A percentile compares a stretch with the other conserved stretches of the same genome.
These are phyloP conservation scores for Daldinia concentrica DNA, from an alignment of 495 filamentous ascomycete species.

Conservation along the genomic window DNA sequence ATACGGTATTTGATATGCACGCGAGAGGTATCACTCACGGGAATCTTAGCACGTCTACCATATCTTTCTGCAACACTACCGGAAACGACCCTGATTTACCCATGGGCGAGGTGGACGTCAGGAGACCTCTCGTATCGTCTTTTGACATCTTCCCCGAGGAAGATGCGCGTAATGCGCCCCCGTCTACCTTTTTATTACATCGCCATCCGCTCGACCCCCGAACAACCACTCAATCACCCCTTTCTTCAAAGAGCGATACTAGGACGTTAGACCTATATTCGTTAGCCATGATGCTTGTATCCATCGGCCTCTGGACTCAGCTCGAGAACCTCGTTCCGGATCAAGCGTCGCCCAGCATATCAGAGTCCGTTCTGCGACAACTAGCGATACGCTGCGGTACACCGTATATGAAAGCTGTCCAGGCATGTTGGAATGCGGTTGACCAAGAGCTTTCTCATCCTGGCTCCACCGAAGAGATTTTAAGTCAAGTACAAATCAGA, in stretches of 20 bases:
- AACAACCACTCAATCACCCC: constrained; percentile 60
- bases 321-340: constrained; percentile 66
- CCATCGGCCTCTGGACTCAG: constrained; percentile 89
- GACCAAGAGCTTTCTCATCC: constrained; percentile 67
- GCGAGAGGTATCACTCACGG: constrained; percentile 80
- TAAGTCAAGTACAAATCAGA: constrained; percentile 53
- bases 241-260: constrained; percentile 56
- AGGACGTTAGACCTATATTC: constrained; percentile 84
- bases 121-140: constrained; percentile 79
- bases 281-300: constrained; percentile 81
- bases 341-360: constrained; percentile 46
- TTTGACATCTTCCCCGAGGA: constrained; percentile 84
- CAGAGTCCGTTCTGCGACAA: constrained; percentile 63
- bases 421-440: constrained; percentile 79
- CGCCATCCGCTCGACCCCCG: constrained; percentile 80
- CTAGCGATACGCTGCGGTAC: constrained; percentile 77
- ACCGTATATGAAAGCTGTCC: constrained; percentile 81
- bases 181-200: constrained; percentile 66
- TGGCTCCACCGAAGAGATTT: constrained; percentile 53
- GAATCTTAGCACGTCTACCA: constrained; percentile 80
- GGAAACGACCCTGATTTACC: constrained; percentile 52
- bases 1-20: constrained; percentile 78
- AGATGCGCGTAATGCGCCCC: constrained; percentile 51
- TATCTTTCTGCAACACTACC: constrained; percentile 75
- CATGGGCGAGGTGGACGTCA: constrained; percentile 67